Evolutionary conservation across 768 basidiomycete species (phyloP).

Genomic region (Lepiota brunneoincarnata): DNA sequence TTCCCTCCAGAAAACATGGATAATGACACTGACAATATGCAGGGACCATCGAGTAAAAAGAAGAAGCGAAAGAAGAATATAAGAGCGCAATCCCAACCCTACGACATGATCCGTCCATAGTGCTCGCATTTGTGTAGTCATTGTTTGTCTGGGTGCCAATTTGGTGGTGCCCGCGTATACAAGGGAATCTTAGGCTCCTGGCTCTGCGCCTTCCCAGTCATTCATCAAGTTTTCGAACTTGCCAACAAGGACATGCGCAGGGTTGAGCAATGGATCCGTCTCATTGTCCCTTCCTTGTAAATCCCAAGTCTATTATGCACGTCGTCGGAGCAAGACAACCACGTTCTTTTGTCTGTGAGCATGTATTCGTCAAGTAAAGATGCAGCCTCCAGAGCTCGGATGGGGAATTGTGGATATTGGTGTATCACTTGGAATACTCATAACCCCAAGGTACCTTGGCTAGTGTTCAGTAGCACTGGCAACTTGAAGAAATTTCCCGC

Average conservation of each 20-base stretch:
- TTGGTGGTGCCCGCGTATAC: not conserved
- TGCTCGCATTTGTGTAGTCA: not conserved
- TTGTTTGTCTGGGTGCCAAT: not conserved
- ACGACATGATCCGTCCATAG: not conserved
- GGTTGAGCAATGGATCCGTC: conserved; percentile 42
- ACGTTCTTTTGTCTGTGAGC: conserved; percentile 47
- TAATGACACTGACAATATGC: not conserved
- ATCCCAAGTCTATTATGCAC: conserved; percentile 31
- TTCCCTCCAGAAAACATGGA: not conserved
- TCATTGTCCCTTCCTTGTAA: conserved; percentile 42
- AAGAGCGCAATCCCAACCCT: not conserved
- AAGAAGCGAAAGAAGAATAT: conserved; percentile 4
- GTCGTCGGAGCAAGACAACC: conserved; percentile 36
- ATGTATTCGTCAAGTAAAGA: conserved; percentile 49
- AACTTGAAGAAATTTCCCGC: too few species aligned
- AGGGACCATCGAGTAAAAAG: conserved; percentile 1
- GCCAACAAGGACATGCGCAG: conserved; percentile 41
- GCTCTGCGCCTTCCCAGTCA: not conserved
- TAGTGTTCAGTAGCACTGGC: not conserved
- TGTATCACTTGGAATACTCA: conserved; percentile 56
- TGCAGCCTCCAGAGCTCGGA: conserved; percentile 47
- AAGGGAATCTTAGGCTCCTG: not conserved
- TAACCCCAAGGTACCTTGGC: conserved; percentile 52
- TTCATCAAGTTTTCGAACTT: conserved; percentile 22
- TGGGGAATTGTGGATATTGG: conserved; percentile 51